Conservation (phyloP, 768 basidiomycete genomes). For the Lactifluus piperatus region DNA sequence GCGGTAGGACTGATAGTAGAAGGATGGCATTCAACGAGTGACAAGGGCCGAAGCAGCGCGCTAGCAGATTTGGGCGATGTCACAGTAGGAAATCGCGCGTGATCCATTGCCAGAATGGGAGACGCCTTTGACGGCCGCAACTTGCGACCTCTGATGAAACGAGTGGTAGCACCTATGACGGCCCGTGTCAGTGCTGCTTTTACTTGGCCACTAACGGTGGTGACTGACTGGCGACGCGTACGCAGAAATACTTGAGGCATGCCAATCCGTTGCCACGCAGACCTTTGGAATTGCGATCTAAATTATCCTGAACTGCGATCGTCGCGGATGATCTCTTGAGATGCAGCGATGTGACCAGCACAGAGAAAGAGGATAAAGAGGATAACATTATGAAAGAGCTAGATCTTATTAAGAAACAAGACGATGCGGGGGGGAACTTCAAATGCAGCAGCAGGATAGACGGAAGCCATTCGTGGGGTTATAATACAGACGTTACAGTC, state of each 20-base stretch:
- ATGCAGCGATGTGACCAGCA: constrained; percentile 9
- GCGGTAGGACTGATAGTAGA: background rate
- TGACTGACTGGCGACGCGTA: background rate
- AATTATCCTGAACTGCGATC: background rate
- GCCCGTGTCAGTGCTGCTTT: background rate
- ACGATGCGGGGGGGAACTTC: background rate
- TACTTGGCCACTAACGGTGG: background rate
- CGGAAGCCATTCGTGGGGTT: background rate
- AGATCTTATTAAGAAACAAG: background rate
- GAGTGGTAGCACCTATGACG: background rate
- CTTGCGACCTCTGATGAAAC: background rate
- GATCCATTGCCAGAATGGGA: background rate
- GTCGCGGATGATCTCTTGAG: background rate
- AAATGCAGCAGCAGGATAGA: background rate
- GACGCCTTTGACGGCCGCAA: background rate
- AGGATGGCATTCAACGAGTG: background rate
- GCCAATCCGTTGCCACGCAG: background rate
- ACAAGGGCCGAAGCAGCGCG: background rate
- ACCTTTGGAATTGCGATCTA: background rate
- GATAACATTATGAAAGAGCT: background rate
- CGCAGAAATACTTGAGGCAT: background rate
- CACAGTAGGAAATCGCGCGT: background rate
- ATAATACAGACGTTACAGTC: background rate
- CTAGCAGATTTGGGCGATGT: background rate
- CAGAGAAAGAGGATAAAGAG: background rate